Percentiles rank a stretch among this genome's conserved stretches.
These are phyloP conservation scores for Hanseniaspora pseudoguilliermondii DNA, from an alignment of 805 yeast genomes.

Conservation along the genomic window DNA sequence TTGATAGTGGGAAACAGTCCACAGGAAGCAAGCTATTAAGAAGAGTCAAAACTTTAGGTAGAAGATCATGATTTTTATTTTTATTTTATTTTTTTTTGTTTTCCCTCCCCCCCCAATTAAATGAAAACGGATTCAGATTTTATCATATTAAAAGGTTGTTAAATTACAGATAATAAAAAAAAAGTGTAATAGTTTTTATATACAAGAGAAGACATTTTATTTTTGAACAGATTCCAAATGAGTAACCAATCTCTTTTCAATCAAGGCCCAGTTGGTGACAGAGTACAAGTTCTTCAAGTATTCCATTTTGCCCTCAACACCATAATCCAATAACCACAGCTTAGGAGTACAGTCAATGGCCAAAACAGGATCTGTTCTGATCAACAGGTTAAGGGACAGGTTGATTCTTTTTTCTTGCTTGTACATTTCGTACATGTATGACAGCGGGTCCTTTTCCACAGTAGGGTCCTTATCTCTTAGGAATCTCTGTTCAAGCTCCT, in stretches of 20 bases:
- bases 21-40: slow-evolving; percentile 51
- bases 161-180: too few relatives aligned
- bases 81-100: neutral
- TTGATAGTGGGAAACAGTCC: slow-evolving; percentile 15
- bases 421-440: neutral
- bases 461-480: neutral
- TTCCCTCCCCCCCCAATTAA: too few relatives aligned
- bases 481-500: slow-evolving; percentile 16
- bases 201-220: neutral
- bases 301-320: slow-evolving; percentile 56
- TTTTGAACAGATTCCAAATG: neutral
- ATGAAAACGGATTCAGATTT: too few relatives aligned
- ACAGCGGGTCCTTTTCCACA: neutral
- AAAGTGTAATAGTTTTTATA: neutral
- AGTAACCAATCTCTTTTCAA: slow-evolving; percentile 35
- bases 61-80: slow-evolving; percentile 20
- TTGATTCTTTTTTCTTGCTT: slow-evolving; percentile 5
- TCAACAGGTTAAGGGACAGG: slow-evolving; percentile 1
- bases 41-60: slow-evolving; percentile 75
- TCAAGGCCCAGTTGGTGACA: slow-evolving; percentile 58
- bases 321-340: slow-evolving; percentile 60
- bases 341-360: slow-evolving; percentile 64
- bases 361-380: slow-evolving; percentile 41
- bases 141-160: too few relatives aligned
- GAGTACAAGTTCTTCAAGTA: slow-evolving; percentile 59